Evolutionary conservation across 2,329 filamentous ascomycete genomes (phyloP), one percentile per base, ranked within the genome.

Genomic region (Nemania abortiva): DNA sequence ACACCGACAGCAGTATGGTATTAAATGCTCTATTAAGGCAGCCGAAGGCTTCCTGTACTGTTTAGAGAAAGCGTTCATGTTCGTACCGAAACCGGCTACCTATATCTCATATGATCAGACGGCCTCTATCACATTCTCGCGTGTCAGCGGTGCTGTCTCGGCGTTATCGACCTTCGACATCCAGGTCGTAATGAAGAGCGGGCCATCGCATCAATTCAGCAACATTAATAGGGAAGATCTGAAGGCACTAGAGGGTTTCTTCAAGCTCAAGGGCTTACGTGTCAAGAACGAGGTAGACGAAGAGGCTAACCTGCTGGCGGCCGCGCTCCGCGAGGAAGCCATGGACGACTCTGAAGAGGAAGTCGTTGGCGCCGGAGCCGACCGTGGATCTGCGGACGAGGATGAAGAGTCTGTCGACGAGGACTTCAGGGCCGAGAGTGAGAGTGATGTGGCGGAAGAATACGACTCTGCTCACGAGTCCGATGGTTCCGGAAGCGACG

Each of bases 21-120:
- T 99, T 82, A 99, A 99, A 84, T 99, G 96, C 82, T 97, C 95
- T n/a, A 98, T 99, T 89, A 99, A 99, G 84, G 97, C 97, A 63
- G 98, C 97, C 81, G 96, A 99, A 83, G 96, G 97, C 69, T 95
- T 97, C 79, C 85, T 99, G 59, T 99, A 97, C 88, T 98, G 95
- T 80, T 84, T 99, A 74, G 96, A 99, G 82, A 98, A 98, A 83
- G 95, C 95, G 7, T 97, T 99, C 82, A 97, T 99, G 89, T 99
- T 99, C 80, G 96, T 99, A 18, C 96, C 96, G 37, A 99, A 99
- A 84, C 96, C 96, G 1, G 95, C 96, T 18, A 98, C 95, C 1
- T 99, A 98, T 83, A 95, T 99, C 69, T 92, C 93, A 69, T 97
- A 97, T 82, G 96, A 99, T 77, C 93, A 97, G 77, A 92, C 97